These are phyloP conservation scores for Talaromyces nanjingensis DNA, from an alignment of 495 filamentous ascomycete species.

Conservation along the genomic window DNA sequence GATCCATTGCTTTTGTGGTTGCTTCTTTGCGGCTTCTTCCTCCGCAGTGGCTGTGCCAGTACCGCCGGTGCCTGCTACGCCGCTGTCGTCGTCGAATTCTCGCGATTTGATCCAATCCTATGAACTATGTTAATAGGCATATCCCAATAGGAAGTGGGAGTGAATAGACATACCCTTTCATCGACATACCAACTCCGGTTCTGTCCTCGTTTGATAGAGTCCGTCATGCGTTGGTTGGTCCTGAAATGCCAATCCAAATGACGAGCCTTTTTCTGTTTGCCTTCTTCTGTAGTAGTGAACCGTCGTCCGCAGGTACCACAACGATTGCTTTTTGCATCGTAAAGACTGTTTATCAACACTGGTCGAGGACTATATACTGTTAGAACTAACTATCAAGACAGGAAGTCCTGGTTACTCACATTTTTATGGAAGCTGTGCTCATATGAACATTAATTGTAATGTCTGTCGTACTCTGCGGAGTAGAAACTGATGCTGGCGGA, in stretches of 20 bases:
- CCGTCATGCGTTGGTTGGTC: slow-evolving; percentile 81
- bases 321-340: slow-evolving; percentile 71
- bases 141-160: background rate
- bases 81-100: slow-evolving; percentile 62
- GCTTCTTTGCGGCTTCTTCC: slow-evolving; percentile 38
- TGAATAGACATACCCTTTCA: slow-evolving; percentile 60
- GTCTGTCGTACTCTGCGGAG: slow-evolving; percentile 17
- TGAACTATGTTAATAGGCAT: background rate
- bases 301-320: slow-evolving; percentile 89
- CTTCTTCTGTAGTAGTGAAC: slow-evolving; percentile 69
- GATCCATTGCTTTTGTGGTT: slow-evolving; percentile 67
- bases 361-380: slow-evolving; percentile 58
- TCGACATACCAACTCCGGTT: slow-evolving; percentile 91
- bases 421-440: slow-evolving; percentile 69
- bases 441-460: slow-evolving; percentile 57
- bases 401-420: slow-evolving; percentile 41
- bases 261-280: slow-evolving; percentile 75
- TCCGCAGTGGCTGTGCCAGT: slow-evolving; percentile 25
- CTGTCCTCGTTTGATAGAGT: slow-evolving; percentile 72
- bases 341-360: slow-evolving; percentile 62
- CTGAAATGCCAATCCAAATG: slow-evolving; percentile 98
- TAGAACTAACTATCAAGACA: slow-evolving; percentile 10
- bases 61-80: slow-evolving; percentile 31
- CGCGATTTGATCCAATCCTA: slow-evolving; percentile 85
- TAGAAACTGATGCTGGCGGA: slow-evolving; percentile 20